phyloP scores from a whole-genome alignment of 192 early-diverging fungal species.

The Gaertneriomyces semiglobifer region DNA sequence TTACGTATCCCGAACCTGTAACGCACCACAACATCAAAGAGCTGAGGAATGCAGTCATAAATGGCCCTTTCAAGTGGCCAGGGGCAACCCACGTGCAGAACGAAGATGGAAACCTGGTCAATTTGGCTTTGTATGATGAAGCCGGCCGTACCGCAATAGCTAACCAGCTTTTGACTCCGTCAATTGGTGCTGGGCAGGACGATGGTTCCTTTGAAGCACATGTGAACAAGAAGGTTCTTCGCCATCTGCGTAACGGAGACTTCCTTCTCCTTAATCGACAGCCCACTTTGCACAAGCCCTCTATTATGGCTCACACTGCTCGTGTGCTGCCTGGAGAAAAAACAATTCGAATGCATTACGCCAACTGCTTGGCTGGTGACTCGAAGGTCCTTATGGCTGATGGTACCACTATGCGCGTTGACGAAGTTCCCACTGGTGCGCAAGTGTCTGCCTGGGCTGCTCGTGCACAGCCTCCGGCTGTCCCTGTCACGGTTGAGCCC shows the following conservation, averaged over 20 bases:
- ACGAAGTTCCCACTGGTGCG: conserved; percentile 21
- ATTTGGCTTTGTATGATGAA: conserved; percentile 72
- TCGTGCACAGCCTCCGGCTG: conserved; percentile 8
- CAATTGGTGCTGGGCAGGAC: conserved; percentile 16
- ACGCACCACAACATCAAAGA: conserved; percentile 92
- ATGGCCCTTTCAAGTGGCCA: conserved; percentile 94
- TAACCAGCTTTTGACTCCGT: conserved; percentile 73
- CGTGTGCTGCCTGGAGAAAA: conserved; percentile 93
- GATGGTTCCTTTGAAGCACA: conserved; percentile 48
- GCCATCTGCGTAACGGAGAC: conserved; percentile 96
- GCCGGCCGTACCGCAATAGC: conserved; percentile 91
- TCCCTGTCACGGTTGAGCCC: conserved; percentile 11
- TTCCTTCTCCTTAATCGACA: conserved; percentile 97
- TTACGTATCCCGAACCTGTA: conserved; percentile 98
- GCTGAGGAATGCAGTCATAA: conserved; percentile 87
- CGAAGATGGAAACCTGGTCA: conserved; percentile 88
- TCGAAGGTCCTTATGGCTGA: conserved; percentile 11
- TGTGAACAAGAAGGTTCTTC: conserved; percentile 94
- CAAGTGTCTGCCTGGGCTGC: conserved; percentile 13
- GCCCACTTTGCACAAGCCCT: conserved; percentile 98
- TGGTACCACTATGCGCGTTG: conserved; percentile 19
- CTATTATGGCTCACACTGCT: conserved; percentile 97
- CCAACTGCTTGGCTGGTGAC: conserved; percentile 55
- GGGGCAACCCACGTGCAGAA: conserved; percentile 92
- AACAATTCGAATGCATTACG: conserved; percentile 99